Conservation (phyloP, 2,329 filamentous ascomycete genomes). For the Cercospora berteroae region DNA sequence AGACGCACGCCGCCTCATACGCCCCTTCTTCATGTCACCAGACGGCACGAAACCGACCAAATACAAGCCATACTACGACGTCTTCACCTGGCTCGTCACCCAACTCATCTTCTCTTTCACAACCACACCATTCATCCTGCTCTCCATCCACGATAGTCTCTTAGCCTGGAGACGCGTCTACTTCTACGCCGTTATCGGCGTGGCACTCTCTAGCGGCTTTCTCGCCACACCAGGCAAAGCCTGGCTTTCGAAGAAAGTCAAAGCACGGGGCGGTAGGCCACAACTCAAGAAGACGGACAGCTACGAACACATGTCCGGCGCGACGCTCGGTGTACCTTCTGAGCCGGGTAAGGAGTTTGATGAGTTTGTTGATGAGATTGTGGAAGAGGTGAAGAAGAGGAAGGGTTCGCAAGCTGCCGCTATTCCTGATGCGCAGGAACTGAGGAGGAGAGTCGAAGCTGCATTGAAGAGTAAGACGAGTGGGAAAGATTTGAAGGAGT, state of each 20-base stretch:
- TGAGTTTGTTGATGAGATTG: constrained; percentile 74
- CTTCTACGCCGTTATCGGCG: constrained; percentile 77
- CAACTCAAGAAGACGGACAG: constrained; percentile 32
- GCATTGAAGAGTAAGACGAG: constrained; percentile 37
- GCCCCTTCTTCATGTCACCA: constrained; percentile 87
- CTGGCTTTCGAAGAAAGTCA: constrained; percentile 41
- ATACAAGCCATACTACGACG: constrained; percentile 82
- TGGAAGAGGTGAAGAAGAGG: constrained; percentile 66
- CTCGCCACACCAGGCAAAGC: constrained; percentile 77
- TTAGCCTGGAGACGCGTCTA: constrained; percentile 81
- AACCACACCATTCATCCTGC: constrained; percentile 79
- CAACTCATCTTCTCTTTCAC: constrained; percentile 82
- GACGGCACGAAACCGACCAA: constrained; percentile 66
- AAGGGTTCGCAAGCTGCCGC: constrained; percentile 42
- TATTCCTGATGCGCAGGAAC: constrained; percentile 46
- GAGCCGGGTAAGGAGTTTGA: constrained; percentile 74
- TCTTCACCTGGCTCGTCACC: constrained; percentile 70
- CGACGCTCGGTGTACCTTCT: constrained; percentile 72
- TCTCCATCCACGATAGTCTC: constrained; percentile 68
- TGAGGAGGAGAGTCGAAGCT: constrained; percentile 53
- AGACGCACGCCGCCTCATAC: constrained; percentile 87
- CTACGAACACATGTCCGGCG: constrained; percentile 41
- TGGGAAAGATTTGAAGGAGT: constrained; percentile 16
- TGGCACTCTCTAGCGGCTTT: constrained; percentile 64
- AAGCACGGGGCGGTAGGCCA: constrained; percentile 36